Base-by-base conservation (phyloP, 192 early-diverging fungal genomes). In the Hyaloraphidium curvatum region DNA sequence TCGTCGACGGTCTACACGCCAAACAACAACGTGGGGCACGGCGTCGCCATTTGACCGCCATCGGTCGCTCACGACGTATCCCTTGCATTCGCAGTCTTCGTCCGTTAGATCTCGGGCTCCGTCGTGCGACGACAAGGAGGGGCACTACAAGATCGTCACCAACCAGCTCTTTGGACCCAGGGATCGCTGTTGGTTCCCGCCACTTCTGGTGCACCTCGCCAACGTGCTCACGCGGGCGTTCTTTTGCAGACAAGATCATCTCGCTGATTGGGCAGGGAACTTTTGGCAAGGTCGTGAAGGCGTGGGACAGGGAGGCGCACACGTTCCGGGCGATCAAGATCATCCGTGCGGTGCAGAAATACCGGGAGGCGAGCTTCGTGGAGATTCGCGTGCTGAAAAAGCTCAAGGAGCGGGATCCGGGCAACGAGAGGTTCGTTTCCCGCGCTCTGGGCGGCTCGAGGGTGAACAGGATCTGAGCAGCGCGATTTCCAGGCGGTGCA, bases 231-330 rank as follows among this genome's bases (percentile, higher is more conserved):
- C 50, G 13, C 28, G 16, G n/a, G 19, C 22, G 50, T 61, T 28
- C 50, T 28, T 23, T 67, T n/a, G 11, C 62, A 87, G 84, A 85
- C 59, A 74, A 74, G 59, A 93, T 97, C 56, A 68, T 85, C 41
- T 69, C 79, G 11, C 66, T 89, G 31, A 68, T 97, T 25, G 94
- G 94, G 2, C 91, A 95, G 65, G 94, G 94, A 9, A 97, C 94
- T 1, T 97, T 93, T 74, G 94, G 94, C 62, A 91, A 90, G 67
- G 94, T 97, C 9, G 81, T 90, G 52, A 81, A 92, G 62, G 89
- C 83, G 33, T 80, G 64, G 53, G 90, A 94, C 63, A 68, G 70
- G 5, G 65, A 70, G 0, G 62, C 60, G 17, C 69, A 68, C 11
- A 64, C 59, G 17, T 62, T 72, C 43, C 73, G 75, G 41, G 94